Evolutionary conservation across 164 flowering plant species (phyloP).

Genomic region (Sedum album): DNA sequence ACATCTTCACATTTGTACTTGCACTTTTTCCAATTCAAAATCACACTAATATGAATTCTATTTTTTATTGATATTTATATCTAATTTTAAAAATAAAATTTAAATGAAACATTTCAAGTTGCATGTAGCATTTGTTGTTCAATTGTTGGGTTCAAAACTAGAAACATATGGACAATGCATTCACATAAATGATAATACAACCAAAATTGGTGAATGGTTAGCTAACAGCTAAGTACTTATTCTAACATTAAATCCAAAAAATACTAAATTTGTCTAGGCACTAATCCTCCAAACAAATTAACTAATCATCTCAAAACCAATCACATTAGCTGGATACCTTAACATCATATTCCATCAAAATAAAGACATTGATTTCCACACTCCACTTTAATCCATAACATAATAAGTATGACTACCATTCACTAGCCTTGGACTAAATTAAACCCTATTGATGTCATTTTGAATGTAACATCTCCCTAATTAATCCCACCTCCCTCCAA

Average conservation of each 20-base stretch:
- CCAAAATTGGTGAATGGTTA: background rate
- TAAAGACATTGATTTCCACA: slow-evolving; percentile 1
- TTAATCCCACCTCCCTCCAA: background rate
- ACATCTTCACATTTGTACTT: background rate
- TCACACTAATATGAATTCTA: too few relatives aligned
- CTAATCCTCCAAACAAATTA: background rate
- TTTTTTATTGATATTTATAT: too few relatives aligned
- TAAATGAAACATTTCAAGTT: background rate
- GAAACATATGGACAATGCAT: background rate
- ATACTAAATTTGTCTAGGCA: background rate
- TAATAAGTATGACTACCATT: background rate
- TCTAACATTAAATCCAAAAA: background rate
- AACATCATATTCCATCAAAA: slow-evolving; percentile 4
- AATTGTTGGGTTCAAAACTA: background rate
- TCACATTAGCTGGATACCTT: slow-evolving; percentile 6
- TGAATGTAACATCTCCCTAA: background rate
- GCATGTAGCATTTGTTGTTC: background rate
- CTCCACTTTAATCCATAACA: background rate
- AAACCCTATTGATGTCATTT: background rate
- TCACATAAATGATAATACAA: background rate
- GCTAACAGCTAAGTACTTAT: background rate
- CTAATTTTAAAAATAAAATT: too few relatives aligned
- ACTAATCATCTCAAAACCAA: background rate
- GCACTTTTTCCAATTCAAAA: background rate
- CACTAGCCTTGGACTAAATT: background rate